Conservation (phyloP, 164 flowering plant genomes). For the Chimonanthus salicifolius region DNA sequence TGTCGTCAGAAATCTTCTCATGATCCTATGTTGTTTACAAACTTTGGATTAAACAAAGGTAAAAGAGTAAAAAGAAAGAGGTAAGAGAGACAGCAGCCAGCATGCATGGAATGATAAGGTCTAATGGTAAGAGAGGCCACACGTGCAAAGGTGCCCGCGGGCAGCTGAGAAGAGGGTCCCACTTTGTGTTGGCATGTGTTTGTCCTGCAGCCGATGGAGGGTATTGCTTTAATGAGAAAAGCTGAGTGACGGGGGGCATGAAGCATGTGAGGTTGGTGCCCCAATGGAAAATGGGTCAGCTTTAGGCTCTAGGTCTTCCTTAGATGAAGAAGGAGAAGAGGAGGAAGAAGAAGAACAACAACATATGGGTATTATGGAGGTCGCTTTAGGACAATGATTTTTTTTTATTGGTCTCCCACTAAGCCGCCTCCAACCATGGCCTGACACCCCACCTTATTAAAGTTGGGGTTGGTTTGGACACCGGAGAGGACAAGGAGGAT, state of each 20-base stretch:
- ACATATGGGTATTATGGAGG: neutral
- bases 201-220: constrained; percentile 11
- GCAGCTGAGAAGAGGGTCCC: neutral
- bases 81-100: neutral
- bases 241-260: constrained; percentile 12
- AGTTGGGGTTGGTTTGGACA: constrained; percentile 5
- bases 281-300: constrained; percentile 3
- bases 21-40: too few species aligned
- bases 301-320: constrained; percentile 1
- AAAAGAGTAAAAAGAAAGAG: neutral
- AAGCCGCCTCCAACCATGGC: neutral
- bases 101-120: neutral
- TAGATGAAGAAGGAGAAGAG: too few species aligned
- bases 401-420: constrained; percentile 24
- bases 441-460: neutral
- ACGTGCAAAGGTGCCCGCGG: constrained; percentile 3
- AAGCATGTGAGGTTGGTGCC: constrained; percentile 24
- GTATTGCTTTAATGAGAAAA: constrained; percentile 7
- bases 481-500: constrained; percentile 1
- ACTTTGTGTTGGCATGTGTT: constrained; percentile 12
- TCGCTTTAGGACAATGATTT: constrained; percentile 20
- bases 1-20: too few species aligned
- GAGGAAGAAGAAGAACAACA: too few species aligned
- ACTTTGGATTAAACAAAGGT: neutral
- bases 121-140: neutral